A percentile compares a stretch with the other conserved stretches of the same genome.
These are phyloP conservation scores for Deakozyma indianensis DNA, from an alignment of 805 yeast genomes.

Conservation along the genomic window DNA sequence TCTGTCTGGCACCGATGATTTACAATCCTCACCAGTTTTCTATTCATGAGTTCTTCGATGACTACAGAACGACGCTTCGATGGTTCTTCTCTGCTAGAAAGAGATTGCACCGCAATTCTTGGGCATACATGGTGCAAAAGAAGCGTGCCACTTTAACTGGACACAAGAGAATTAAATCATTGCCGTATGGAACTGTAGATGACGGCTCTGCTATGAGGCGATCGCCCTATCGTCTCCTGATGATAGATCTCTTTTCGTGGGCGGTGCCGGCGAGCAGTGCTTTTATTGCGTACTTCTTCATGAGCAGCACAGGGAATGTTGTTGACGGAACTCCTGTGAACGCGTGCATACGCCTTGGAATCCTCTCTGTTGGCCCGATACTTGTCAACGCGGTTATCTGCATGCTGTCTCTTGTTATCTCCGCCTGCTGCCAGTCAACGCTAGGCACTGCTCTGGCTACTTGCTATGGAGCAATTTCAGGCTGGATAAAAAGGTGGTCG, in stretches of 20 bases:
- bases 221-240: slow-evolving; percentile 48
- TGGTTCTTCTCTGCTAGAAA: slow-evolving; percentile 65
- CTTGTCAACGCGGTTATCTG: slow-evolving; percentile 12
- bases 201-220: slow-evolving; percentile 35
- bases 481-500: neutral
- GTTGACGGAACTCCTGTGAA: slow-evolving; percentile 24
- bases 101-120: slow-evolving; percentile 40
- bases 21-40: slow-evolving; percentile 93
- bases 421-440: slow-evolving; percentile 5
- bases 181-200: slow-evolving; percentile 25
- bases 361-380: slow-evolving; percentile 20
- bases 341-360: slow-evolving; percentile 38
- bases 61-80: slow-evolving; percentile 65
- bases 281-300: slow-evolving; percentile 46
- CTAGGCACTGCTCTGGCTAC: neutral
- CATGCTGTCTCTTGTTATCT: slow-evolving; percentile 26
- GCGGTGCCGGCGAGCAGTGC: slow-evolving; percentile 42
- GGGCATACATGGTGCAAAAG: slow-evolving; percentile 51
- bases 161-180: slow-evolving; percentile 35
- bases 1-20: slow-evolving; percentile 73
- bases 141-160: slow-evolving; percentile 76
- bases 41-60: slow-evolving; percentile 77
- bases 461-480: too few species aligned
- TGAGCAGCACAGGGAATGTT: slow-evolving; percentile 52
- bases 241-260: slow-evolving; percentile 57